Base-by-base conservation (phyloP, 768 basidiomycete genomes). In the Russula sp. region DNA sequence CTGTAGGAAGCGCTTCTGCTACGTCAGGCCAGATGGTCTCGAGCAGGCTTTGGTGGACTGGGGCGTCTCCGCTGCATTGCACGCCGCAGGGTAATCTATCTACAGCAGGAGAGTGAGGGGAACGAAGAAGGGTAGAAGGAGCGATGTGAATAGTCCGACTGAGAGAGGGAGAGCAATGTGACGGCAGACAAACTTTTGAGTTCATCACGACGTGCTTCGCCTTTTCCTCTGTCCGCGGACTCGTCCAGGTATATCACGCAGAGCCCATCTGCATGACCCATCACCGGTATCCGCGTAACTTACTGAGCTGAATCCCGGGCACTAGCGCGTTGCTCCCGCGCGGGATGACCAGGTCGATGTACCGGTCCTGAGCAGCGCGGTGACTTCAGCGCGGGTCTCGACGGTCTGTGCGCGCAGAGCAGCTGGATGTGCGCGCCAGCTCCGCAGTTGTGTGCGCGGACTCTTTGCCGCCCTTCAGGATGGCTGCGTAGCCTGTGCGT, bases 231-330 rank as follows among this genome's bases (percentile, higher is more conserved):
- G 68, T 90, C 84, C 0, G 95, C 95, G 32, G 81, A 79, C 69
- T 90, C 87, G 74, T 99, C 96, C 6, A 99, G 76, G 74, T 88
- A 98, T 6, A 97, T 85, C 22, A 86, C 84, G 74, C 97, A 99
- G 10, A 98, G 77, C 1, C 97, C 97, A 75, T 99, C 97, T 8
- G 97, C 95, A 72, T 99, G 97, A 1, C 97, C 97, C 94, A 99
- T 98, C 50, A 99, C 97, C 2, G 97, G 89, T 65, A 99, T 98
- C 63, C 89, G 81, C 0, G 96, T n/a, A n/a, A n/a, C n/a, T n/a
- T 97, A 67, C 79, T 84, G 62, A 90, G 89, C 73, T 98, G 93
- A 63, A 99, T 97, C 73, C 79, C 89, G 69, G 78, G 81, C 30
- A 98, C 97, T 14, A 99, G 85, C 66, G 82, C 83, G 69, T 96